A percentile compares a stretch with the other conserved stretches of the same genome.
Conservation (phyloP, 1,284 basidiomycete species). For the Veloporphyrellus conicus region DNA sequence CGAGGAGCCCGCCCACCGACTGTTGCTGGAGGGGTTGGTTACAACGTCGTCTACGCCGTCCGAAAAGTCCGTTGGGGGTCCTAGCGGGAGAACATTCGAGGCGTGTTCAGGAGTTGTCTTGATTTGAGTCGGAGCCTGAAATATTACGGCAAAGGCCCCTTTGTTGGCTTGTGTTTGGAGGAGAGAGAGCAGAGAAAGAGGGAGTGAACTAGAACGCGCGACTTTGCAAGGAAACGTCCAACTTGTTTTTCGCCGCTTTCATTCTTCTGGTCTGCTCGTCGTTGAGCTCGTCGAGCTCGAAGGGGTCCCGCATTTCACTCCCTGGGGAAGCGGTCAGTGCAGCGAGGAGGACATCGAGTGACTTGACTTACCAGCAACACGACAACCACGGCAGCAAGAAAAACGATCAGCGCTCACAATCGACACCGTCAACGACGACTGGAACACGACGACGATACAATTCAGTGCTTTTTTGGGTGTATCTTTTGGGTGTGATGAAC, state of each 20-base stretch:
- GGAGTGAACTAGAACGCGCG: slow-evolving; percentile 11
- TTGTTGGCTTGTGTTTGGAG: slow-evolving; percentile 29
- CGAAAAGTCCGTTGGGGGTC: too few relatives aligned
- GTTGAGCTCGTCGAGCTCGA: slow-evolving; percentile 19
- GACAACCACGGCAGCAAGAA: slow-evolving; percentile 17
- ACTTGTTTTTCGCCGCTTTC: slow-evolving; percentile 16
- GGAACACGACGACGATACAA: slow-evolving; percentile 3
- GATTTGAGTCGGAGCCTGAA: slow-evolving; percentile 26
- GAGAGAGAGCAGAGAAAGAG: slow-evolving; percentile 13
- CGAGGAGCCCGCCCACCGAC: too few relatives aligned
- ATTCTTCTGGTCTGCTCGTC: slow-evolving; percentile 12
- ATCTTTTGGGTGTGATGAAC: slow-evolving; percentile 43
- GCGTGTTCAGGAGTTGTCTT: not conserved
- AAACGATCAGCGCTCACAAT: slow-evolving; percentile 14
- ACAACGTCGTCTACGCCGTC: too few relatives aligned
- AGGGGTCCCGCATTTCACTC: slow-evolving; percentile 1
- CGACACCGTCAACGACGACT: slow-evolving; percentile 16
- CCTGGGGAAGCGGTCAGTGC: slow-evolving; percentile 1
- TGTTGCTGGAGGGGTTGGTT: too few relatives aligned
- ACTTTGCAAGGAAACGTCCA: slow-evolving; percentile 25
- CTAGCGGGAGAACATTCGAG: too few relatives aligned
- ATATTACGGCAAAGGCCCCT: slow-evolving; percentile 20
- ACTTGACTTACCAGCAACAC: slow-evolving; percentile 2
- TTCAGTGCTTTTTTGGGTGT: slow-evolving; percentile 10
- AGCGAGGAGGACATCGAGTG: slow-evolving; percentile 7